Evolutionary conservation across 192 early-diverging fungal genomes (phyloP), one percentile per base, ranked within the genome.

Genomic region (Entomortierella lignicola): DNA sequence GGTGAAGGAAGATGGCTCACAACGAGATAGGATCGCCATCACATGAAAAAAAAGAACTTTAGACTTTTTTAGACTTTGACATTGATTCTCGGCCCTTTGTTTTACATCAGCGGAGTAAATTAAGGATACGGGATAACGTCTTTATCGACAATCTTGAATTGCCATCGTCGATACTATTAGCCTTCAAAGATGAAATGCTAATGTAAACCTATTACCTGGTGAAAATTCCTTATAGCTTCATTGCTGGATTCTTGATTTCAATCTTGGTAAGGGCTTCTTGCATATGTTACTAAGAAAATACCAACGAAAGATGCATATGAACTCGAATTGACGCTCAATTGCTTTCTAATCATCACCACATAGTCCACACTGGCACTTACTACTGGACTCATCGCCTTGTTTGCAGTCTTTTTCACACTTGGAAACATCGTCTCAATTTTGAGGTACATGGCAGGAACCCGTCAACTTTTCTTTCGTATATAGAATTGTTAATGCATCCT

Each of bases 381-480:
- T 0, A 71, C 88, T 26, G 90, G 85, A 8, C 81, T 89, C 41
- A 65, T 95, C 52, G 72, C 88, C 11, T 89, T 86, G 8, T 99
- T 97, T 88, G 97, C 97, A 25, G 85, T 96, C 42, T 85, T 97
- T 50, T 99, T 97, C 77, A 94, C 94, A 50, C 66, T 95, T 18
- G 97, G 97, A 53, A 99, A 99, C 79, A 66, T 97, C 23, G 61
- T 97, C 23, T 94, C 95, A 31, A 69, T 99, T 60, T 56, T 94
- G 60, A 88, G 87, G 87, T 88, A 85, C 25, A 27, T 48, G 18
- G 1, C 5, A n/a, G 10, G 57, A n/a, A 59, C 34, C 4, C 34
- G 34, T 4, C 47, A 10, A 12, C 20, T 18, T 30, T 55, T 44
- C 23, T 27, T 20, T n/a, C 13, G 15, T n/a, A n/a, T n/a, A n/a